Evolutionary conservation across 2,329 filamentous ascomycete species (phyloP), one percentile per base, ranked within the genome.

Genomic region (Coniochaeta pulveracea): DNA sequence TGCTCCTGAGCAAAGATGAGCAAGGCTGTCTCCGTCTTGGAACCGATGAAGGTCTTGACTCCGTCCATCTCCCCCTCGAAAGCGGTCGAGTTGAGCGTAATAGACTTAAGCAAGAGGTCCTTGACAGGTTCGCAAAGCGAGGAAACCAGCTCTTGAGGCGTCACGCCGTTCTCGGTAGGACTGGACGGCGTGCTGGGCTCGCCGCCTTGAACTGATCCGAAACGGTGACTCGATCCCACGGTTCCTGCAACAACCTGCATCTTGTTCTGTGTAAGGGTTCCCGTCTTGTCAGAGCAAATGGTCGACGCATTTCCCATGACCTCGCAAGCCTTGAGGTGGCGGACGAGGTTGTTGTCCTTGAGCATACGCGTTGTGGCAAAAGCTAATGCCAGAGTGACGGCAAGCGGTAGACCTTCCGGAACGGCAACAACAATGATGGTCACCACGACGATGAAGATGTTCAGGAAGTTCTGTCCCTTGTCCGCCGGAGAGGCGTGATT

Each of bases 401-500:
- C 81, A 28, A 86, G 64, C 4, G 81, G 81, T 19, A 86, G 64
- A 30, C 81, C 81, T 61, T 86, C 81, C 4, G 81, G 81, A 28
- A 86, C 80, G 21, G 81, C 81, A 33, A 86, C 80, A 26, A 86
- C 81, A 40, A 86, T 81, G 40, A 86, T 82, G 2, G 80, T 85
- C 23, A 85, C 76, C 15, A 84, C 79, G 27, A 83, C 76, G 41
- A 86, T 85, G 46, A 86, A 74, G 38, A 85, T 84, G 38, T 80
- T 69, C 43, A 85, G 65, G 46, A 85, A 85, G 34, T 72, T 66
- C 47, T 89, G 83, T 7, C 82, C 86, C 59, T 93, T 94, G 34
- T 76, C 55, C 3, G 83, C 76, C 3, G 85, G 66, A 0, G 68
- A 67, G 2, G 58, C 58, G 4, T 49, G 42, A 37, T 72, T 64